phyloP scores from a whole-genome alignment of 176 grass and related monocot species.

The Bonia amplexicaulis region DNA sequence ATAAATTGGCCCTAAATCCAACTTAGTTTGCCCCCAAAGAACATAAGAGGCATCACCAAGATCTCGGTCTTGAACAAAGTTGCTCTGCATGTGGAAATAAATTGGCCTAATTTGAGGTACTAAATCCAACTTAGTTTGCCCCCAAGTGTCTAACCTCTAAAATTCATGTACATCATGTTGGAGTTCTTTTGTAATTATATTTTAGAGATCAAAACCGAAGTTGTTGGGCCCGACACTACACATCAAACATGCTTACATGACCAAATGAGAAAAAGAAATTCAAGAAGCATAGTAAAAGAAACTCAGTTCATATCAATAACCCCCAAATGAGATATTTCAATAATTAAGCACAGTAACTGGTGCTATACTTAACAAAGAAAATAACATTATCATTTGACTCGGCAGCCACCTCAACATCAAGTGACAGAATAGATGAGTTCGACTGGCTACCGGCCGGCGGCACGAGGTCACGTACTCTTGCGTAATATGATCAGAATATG shows the following conservation, averaged over 20 bases:
- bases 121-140: neutral
- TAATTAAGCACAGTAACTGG: neutral
- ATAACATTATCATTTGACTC: neutral
- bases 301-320: neutral
- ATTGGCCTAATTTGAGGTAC: too few species aligned
- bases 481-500: neutral
- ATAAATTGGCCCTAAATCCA: neutral
- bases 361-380: neutral
- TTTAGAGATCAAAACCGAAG: neutral
- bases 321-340: neutral
- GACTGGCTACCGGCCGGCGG: neutral
- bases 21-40: neutral
- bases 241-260: neutral
- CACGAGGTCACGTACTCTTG: neutral
- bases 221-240: neutral
- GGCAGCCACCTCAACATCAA: neutral
- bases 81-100: neutral
- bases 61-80: too few species aligned
- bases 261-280: too few species aligned
- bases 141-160: neutral
- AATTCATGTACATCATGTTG: neutral
- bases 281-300: neutral
- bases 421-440: neutral
- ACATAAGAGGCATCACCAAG: too few species aligned
- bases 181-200: neutral